phyloP scores from a whole-genome alignment of 805 yeast genomes.

The Yarrowia sp. region DNA sequence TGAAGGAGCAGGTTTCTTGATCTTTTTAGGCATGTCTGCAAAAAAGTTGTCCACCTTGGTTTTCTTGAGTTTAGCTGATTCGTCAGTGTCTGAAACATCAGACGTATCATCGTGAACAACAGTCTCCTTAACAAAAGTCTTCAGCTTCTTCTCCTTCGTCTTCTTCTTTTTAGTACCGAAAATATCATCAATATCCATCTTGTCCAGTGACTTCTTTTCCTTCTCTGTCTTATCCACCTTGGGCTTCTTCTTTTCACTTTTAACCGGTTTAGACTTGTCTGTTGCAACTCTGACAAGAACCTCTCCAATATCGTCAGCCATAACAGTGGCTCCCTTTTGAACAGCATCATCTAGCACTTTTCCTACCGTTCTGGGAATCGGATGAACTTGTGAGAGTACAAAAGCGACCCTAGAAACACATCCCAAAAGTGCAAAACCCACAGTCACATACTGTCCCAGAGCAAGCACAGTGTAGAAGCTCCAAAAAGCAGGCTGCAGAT shows the following conservation, averaged over 20 bases:
- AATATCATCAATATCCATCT: conserved; percentile 1
- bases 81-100: background rate
- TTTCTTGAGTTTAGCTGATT: background rate
- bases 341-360: background rate
- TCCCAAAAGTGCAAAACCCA: conserved; percentile 71
- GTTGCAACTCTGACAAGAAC: conserved; percentile 30
- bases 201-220: background rate
- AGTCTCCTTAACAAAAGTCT: background rate
- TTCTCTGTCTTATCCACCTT: background rate
- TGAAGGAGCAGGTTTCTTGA: conserved; percentile 17
- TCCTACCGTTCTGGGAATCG: conserved; percentile 18
- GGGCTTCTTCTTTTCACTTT: background rate
- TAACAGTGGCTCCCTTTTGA: background rate
- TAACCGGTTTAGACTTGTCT: background rate
- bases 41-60: conserved; percentile 20
- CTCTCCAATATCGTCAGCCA: conserved; percentile 32
- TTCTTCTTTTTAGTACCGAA: conserved; percentile 7
- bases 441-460: conserved; percentile 70
- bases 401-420: conserved; percentile 47
- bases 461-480: conserved; percentile 66
- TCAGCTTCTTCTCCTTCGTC: background rate
- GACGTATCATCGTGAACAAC: background rate
- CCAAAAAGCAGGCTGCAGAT: conserved; percentile 52
- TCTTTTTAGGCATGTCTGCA: conserved; percentile 24
- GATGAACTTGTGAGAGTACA: conserved; percentile 28